Conservation (phyloP, 352 stramenopile genomes). For the Discostella stelligera region DNA sequence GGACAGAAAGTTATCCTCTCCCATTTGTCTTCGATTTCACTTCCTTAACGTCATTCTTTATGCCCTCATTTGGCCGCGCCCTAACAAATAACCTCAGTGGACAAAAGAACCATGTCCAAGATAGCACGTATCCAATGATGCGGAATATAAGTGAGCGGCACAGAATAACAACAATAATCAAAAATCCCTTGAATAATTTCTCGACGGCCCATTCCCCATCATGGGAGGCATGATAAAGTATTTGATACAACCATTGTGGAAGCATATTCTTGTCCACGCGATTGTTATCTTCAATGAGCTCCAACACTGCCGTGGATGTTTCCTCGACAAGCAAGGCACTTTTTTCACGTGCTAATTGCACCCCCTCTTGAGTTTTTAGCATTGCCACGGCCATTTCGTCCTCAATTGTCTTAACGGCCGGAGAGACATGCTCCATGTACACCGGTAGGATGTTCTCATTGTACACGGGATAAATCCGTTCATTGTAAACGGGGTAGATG, state of each 20-base stretch:
- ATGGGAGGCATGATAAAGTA: slow-evolving; percentile 14
- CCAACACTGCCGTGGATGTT: slow-evolving; percentile 17
- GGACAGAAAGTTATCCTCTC: background rate
- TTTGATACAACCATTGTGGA: slow-evolving; percentile 21
- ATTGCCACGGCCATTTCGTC: slow-evolving; percentile 21
- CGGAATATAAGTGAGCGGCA: slow-evolving; percentile 26
- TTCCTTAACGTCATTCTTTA: background rate
- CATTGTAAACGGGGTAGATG: slow-evolving; percentile 27
- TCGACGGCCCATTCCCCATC: slow-evolving; percentile 32
- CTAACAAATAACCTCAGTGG: slow-evolving; percentile 37
- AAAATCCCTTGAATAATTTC: slow-evolving; percentile 17
- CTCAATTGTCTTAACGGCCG: slow-evolving; percentile 37
- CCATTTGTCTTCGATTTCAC: slow-evolving; percentile 10
- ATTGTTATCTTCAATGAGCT: slow-evolving; percentile 29
- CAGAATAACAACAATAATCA: slow-evolving; percentile 40
- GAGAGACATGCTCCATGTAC: slow-evolving; percentile 35
- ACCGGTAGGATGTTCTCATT: slow-evolving; percentile 23
- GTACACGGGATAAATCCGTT: slow-evolving; percentile 32
- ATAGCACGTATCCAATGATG: slow-evolving; percentile 26
- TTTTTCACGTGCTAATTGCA: slow-evolving; percentile 20
- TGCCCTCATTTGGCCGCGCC: background rate
- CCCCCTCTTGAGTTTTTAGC: slow-evolving; percentile 25
- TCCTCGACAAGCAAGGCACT: slow-evolving; percentile 15
- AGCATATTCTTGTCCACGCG: slow-evolving; percentile 20
- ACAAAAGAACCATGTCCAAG: slow-evolving; percentile 49